Base-by-base conservation (phyloP, 805 yeast species). In the Kluyveromyces aestuarii region DNA sequence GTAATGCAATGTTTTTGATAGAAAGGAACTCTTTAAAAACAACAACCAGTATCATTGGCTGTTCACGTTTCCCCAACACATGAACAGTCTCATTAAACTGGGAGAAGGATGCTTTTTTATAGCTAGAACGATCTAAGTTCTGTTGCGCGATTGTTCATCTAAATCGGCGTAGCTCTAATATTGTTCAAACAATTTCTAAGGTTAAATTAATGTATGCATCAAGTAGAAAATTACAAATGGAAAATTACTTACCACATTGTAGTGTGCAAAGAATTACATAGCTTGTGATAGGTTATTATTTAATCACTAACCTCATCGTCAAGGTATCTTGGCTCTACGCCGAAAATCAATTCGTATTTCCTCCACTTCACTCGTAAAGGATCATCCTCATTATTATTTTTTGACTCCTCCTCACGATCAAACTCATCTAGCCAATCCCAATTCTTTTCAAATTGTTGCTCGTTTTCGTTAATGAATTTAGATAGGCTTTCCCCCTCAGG, bases 341-440 rank as follows among this genome's bases (percentile, higher is more conserved):
- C 66, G 48, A 64, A 67, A 14, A 64, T 63, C 16, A 62, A 47
- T 44, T 67, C 71, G 51, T 63, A 62, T 42, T 62, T 62, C 33
- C 65, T 56, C 71, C 71, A 67, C 50, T 64, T 64, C 37, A 61
- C 59, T 44, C 71, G 60, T 35, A 62, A 50, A 25, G 56, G 57
- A 44, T 63, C 59, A 0, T 57, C 49, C 2, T 63, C 53, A 36
- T 68, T 66, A 49, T 61, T 58, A 39, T 59, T 60, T 18, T 61
- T 66, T 14, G 50, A 47, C 43, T 67, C 69, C 10, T 59, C 54
- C 51, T 66, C 68, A 27, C 62, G 49, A 41, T 68, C 72, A 52
- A 69, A 71, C 14, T 62, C 62, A 52, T 70, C 70, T 27, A 72
- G 49, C 74, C 74, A 71, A 47, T 64, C 65, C 61, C 71, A 65